Evolutionary conservation across 352 stramenopile species (phyloP).

Genomic region (Peronosclerospora sorghi): DNA sequence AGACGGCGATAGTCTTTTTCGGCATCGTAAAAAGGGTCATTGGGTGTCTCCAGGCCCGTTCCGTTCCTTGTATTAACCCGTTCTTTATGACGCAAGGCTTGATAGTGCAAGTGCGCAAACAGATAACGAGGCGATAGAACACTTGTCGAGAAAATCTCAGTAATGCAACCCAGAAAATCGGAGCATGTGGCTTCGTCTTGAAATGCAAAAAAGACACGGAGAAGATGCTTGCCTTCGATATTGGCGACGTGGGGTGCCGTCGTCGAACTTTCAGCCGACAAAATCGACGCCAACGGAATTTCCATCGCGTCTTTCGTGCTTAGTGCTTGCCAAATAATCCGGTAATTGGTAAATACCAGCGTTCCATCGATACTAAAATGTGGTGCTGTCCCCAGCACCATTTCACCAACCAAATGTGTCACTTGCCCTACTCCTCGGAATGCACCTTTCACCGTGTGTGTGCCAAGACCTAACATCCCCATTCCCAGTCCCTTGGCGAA

Average conservation of each 20-base stretch:
- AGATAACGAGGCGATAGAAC: conserved; percentile 34
- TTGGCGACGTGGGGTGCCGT: conserved; percentile 76
- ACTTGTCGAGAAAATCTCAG: conserved; percentile 46
- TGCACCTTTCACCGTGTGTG: conserved; percentile 78
- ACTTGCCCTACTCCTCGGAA: conserved; percentile 79
- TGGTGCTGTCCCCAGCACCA: conserved; percentile 71
- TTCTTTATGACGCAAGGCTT: conserved; percentile 43
- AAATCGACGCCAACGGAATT: conserved; percentile 68
- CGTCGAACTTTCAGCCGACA: conserved; percentile 68
- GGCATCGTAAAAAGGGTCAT: conserved; percentile 52
- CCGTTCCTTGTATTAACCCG: conserved; percentile 9
- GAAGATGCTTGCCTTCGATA: conserved; percentile 74
- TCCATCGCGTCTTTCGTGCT: conserved; percentile 73
- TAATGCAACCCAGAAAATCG: conserved; percentile 62
- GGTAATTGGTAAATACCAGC: conserved; percentile 76
- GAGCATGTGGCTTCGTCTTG: conserved; percentile 67
- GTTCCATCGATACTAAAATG: conserved; percentile 83
- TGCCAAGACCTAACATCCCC: conserved; percentile 75
- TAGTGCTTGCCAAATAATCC: conserved; percentile 76
- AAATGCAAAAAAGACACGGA: conserved; percentile 78
- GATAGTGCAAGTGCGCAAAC: conserved; percentile 71
- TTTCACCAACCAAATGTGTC: conserved; percentile 79
- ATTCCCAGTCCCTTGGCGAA: conserved; percentile 83
- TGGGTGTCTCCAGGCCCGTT: conserved; percentile 33
- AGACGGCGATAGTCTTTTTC: conserved; percentile 74